Percentiles rank a stretch among this genome's conserved stretches.
These are phyloP conservation scores for Tanacetum coccineum DNA, from an alignment of 129 eudicot genomes.

Conservation along the genomic window DNA sequence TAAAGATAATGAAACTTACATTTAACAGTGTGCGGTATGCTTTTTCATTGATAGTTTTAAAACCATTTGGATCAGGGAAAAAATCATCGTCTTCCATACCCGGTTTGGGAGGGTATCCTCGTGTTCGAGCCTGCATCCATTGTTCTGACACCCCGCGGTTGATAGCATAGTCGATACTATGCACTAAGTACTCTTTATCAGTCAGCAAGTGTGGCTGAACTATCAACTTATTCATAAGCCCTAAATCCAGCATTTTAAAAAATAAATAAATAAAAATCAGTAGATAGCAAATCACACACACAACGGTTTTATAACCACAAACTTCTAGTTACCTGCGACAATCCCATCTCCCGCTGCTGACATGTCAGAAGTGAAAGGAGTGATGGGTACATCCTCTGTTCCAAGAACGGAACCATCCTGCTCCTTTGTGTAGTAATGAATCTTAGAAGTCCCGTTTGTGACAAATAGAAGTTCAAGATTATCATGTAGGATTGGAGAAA, in stretches of 20 bases:
- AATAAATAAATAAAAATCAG: conserved; percentile 3
- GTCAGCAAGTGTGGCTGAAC: conserved; percentile 72
- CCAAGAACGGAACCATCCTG: conserved; percentile 77
- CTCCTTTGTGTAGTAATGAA: conserved; percentile 84
- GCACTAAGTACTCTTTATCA: conserved; percentile 63
- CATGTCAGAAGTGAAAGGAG: conserved; percentile 84
- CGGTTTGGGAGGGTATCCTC: conserved; percentile 73
- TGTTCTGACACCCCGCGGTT: conserved; percentile 78
- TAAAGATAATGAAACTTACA: conserved; percentile 25
- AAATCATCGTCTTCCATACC: conserved; percentile 57
- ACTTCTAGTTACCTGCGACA: conserved; percentile 64
- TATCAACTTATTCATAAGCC: conserved; percentile 65
- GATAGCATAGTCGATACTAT: conserved; percentile 63
- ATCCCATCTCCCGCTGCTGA: conserved; percentile 91
- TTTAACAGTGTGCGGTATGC: conserved; percentile 50
- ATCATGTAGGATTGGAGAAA: conserved; percentile 72
- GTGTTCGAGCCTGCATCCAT: conserved; percentile 63
- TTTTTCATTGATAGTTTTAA: conserved; percentile 49
- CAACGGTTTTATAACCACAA: background rate
- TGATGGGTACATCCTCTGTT: conserved; percentile 77
- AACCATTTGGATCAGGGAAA: conserved; percentile 56
- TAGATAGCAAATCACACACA: conserved; percentile 2
- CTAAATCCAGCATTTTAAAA: conserved; percentile 35
- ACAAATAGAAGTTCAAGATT: conserved; percentile 82
- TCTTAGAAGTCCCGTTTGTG: conserved; percentile 90